Conservation (phyloP, 768 basidiomycete species). For the Mycena vulgaris region DNA sequence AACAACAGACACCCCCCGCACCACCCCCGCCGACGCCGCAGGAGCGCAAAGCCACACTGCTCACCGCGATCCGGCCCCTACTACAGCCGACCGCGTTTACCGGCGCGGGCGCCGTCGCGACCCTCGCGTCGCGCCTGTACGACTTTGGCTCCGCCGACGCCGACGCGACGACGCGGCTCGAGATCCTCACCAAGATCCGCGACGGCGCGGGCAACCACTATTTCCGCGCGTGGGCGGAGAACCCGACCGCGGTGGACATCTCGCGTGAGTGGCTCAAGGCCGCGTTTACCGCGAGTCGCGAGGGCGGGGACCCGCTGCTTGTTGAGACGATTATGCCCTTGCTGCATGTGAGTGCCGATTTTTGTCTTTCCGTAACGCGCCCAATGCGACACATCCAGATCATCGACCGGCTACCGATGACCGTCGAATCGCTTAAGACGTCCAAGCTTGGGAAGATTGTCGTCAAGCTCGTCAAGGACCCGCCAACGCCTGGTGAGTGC, state of each 20-base stretch:
- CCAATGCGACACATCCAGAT: slow-evolving; percentile 62
- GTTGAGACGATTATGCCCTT: slow-evolving; percentile 89
- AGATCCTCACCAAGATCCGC: slow-evolving; percentile 85
- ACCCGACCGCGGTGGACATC: slow-evolving; percentile 80
- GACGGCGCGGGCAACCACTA: slow-evolving; percentile 91
- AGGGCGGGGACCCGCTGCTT: slow-evolving; percentile 59
- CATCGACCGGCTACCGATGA: slow-evolving; percentile 87
- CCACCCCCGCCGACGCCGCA: slow-evolving; percentile 57
- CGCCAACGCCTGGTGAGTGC: slow-evolving; percentile 85
- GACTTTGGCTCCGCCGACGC: slow-evolving; percentile 77
- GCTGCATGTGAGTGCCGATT: slow-evolving; percentile 76
- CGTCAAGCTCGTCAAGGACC: slow-evolving; percentile 82
- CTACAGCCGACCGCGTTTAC: slow-evolving; percentile 74
- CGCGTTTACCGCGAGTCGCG: slow-evolving; percentile 65
- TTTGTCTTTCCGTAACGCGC: slow-evolving; percentile 18
- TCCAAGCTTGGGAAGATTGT: slow-evolving; percentile 88
- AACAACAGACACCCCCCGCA: slow-evolving; percentile 35
- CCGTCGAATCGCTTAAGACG: slow-evolving; percentile 74
- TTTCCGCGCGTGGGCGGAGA: slow-evolving; percentile 89
- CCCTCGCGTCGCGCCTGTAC: slow-evolving; percentile 71
- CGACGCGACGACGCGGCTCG: slow-evolving; percentile 74
- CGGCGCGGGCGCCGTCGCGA: slow-evolving; percentile 76
- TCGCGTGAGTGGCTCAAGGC: slow-evolving; percentile 88
- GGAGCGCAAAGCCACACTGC: slow-evolving; percentile 70
- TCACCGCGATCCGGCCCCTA: slow-evolving; percentile 66